Conservation (phyloP, 345 rosid genomes). For the Erucastrum elatum region DNA sequence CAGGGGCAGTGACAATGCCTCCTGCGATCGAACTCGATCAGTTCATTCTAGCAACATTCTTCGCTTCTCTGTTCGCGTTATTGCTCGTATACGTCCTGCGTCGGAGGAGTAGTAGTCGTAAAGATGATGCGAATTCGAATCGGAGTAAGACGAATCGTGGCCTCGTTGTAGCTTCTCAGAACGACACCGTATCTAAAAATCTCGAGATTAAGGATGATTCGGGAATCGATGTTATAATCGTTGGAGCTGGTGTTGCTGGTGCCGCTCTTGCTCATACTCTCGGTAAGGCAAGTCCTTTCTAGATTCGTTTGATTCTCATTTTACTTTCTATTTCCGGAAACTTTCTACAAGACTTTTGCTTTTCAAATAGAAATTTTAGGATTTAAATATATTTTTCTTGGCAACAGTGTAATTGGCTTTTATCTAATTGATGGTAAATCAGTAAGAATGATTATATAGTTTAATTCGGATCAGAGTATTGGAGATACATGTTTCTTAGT, state of each 20-base stretch:
- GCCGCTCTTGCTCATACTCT: constrained; percentile 63
- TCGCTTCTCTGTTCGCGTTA: constrained; percentile 25
- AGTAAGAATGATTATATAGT: neutral
- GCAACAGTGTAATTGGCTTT: neutral
- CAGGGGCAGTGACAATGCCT: neutral
- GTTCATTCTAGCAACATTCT: constrained; percentile 3
- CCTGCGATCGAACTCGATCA: constrained; percentile 12
- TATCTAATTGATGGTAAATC: neutral
- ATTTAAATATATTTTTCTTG: neutral
- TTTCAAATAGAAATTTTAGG: neutral
- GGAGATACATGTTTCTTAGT: constrained; percentile 4
- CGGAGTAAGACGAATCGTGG: constrained; percentile 16
- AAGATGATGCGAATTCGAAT: neutral
- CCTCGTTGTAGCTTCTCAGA: neutral
- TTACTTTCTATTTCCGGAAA: constrained; percentile 10
- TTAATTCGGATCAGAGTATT: neutral
- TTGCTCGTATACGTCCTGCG: constrained; percentile 16
- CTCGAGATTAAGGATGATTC: neutral
- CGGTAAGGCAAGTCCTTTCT: constrained; percentile 43
- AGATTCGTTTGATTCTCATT: neutral
- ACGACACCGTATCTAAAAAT: neutral
- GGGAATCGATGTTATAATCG: constrained; percentile 38
- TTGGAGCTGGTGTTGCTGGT: constrained; percentile 53
- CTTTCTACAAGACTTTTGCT: neutral
- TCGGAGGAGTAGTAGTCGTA: neutral